Percentiles rank a stretch among this genome's conserved stretches.
phyloP scores from a whole-genome alignment of 345 rosid genomes.

The Lepidium africanum region DNA sequence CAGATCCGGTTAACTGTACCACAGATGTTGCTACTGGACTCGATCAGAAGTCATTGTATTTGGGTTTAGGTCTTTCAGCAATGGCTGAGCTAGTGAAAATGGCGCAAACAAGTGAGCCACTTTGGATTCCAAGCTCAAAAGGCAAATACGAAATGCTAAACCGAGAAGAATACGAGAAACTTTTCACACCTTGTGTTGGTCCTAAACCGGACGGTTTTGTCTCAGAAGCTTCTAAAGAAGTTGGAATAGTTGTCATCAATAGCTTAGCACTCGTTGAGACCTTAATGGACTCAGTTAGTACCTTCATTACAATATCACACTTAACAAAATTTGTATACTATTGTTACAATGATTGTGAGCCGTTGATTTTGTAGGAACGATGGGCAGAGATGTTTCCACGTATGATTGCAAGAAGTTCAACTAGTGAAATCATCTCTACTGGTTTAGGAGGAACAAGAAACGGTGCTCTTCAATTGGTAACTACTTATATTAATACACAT shows the following conservation, averaged over 20 bases:
- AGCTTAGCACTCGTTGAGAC: constrained; percentile 88
- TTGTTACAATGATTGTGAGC: neutral
- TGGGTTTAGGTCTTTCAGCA: constrained; percentile 77
- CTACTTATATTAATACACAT: neutral
- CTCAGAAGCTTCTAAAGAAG: constrained; percentile 76
- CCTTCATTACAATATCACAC: neutral
- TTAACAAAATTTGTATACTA: neutral
- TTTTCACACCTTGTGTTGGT: constrained; percentile 56
- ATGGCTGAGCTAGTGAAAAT: constrained; percentile 84
- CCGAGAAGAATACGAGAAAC: constrained; percentile 45
- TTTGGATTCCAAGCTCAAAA: constrained; percentile 62
- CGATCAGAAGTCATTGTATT: constrained; percentile 54
- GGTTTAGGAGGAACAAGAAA: constrained; percentile 88
- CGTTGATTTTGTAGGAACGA: constrained; percentile 32
- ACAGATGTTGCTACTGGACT: constrained; percentile 29
- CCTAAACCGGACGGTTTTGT: constrained; percentile 60
- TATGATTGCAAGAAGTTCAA: constrained; percentile 61
- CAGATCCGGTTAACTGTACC: constrained; percentile 31
- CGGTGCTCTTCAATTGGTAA: constrained; percentile 83
- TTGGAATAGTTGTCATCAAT: constrained; percentile 79
- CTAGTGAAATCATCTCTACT: constrained; percentile 57
- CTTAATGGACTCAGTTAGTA: constrained; percentile 80
- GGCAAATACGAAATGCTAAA: constrained; percentile 37
- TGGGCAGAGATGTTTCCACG: constrained; percentile 96
- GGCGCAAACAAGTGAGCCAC: constrained; percentile 72